A percentile compares a stretch with the other conserved stretches of the same genome.
Conservation (phyloP, 768 basidiomycete species). For the Pulveroboletus sp. region DNA sequence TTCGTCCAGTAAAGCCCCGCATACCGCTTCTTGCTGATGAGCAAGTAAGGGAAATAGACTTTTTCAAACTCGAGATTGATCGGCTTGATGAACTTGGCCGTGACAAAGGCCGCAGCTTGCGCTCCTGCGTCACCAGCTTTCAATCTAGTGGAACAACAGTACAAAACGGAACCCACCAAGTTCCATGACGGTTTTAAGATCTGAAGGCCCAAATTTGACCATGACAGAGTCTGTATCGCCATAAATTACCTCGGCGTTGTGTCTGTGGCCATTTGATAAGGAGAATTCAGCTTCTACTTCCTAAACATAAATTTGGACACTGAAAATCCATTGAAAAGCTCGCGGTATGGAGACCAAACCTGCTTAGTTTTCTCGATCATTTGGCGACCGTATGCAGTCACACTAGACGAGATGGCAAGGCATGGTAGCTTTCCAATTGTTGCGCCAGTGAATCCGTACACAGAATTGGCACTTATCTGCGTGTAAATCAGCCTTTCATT, state of each 20-base stretch:
- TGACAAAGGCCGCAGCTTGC: slow-evolving; percentile 90
- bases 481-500: not conserved
- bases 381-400: slow-evolving; percentile 93
- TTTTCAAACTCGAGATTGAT: slow-evolving; percentile 99
- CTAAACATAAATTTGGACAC: slow-evolving; percentile 21
- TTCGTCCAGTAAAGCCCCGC: slow-evolving; percentile 98
- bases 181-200: slow-evolving; percentile 83
- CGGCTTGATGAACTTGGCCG: slow-evolving; percentile 85
- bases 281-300: slow-evolving; percentile 89
- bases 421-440: slow-evolving; percentile 97
- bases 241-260: slow-evolving; percentile 94
- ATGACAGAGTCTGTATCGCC: slow-evolving; percentile 99
- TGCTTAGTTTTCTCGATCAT: slow-evolving; percentile 98
- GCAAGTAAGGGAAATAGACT: slow-evolving; percentile 95
- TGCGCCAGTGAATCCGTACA: slow-evolving; percentile 98
- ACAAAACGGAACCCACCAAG: slow-evolving; percentile 53
- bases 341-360: slow-evolving; percentile 34
- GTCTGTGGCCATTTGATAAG: slow-evolving; percentile 74
- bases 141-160: not conserved
- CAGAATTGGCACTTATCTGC: slow-evolving; percentile 97
- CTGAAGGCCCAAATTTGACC: slow-evolving; percentile 92
- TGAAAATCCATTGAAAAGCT: not conserved
- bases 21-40: slow-evolving; percentile 98
- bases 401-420: slow-evolving; percentile 90
- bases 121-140: slow-evolving; percentile 49